Evolutionary conservation across 768 basidiomycete species (phyloP), one percentile per base, ranked within the genome.

Genomic region (Tulasnella sp.): DNA sequence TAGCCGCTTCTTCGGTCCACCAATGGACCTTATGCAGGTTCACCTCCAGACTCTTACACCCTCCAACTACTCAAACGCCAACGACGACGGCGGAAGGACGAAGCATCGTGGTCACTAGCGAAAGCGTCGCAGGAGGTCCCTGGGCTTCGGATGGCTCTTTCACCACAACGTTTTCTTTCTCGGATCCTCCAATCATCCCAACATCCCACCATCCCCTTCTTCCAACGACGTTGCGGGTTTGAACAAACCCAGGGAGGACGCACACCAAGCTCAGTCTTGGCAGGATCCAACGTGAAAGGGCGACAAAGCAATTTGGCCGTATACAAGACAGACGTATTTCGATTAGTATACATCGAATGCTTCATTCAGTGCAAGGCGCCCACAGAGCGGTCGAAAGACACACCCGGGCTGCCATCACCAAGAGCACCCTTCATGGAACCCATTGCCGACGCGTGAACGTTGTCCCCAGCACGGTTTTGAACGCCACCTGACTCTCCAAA

Each of bases 1-100:
- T 48, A 76, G 44, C 27, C 52, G n/a, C 48, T 76, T n/a, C 16
- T 52, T 76, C 27, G 58, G 58, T n/a, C 75, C 31, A 36, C 75
- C 75, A 48, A 46, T 10, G 9, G 48, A 56, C 19, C 48, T 19
- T 58, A 76, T 18, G 42, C 42, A n/a, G 73, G 42, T 39, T 21
- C 58, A 8, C 5, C 34, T 48, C 24, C 75, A 52, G 36, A 62
- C 18, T 36, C 40, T 27, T 76, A 36, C 44, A 46, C 52, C 75
- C 39, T n/a, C 38, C 16, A 58, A 27, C 24, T 34, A 34, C 75
- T 9, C 7, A 68, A 36, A 68, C 27, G n/a, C 9, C n/a, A 27
- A 14, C 12, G n/a, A 27, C 58, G 3, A n/a, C 58, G 62, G 62
- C 36, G 3, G 24, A 36, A 68, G 31, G 31, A 68, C 62, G 62